Base-by-base conservation (phyloP, 257 asterid species). In the Avicennia marina region DNA sequence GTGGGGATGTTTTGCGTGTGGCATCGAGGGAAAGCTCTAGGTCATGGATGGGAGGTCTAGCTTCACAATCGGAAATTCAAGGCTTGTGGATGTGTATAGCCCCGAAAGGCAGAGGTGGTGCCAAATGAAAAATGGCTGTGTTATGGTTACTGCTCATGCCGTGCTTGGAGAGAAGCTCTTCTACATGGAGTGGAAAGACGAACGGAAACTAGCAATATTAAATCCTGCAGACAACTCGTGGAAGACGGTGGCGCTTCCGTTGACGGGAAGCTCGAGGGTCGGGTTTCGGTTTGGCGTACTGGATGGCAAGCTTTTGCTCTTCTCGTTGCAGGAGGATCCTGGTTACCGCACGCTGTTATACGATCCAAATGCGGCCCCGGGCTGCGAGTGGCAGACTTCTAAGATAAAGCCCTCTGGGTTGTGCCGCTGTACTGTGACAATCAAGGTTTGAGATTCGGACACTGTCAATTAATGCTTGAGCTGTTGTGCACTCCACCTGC, bases 11-110 rank as follows among this genome's bases (percentile, higher is more conserved):
- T 87, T 90, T 18, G 96, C 94, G 0, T 78, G 72, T 25, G 84
- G 79, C 13, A 74, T 81, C 10, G 74, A 59, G 52, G 96, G 95
- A 11, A 84, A 87, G 65, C 89, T 90, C 39, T 82, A 84, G 20
- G 70, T 87, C 1, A 80, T 90, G 96, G 95, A 95, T 0, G 98
- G 98, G 12, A 65, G 98, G 53, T 90, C 98, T 9, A 82, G 74
- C 45, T 90, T 87, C 73, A 80, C 95, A 0, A 90, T 87, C 4
- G 98, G 96, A 6, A 82, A 90, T 43, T 87, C 89, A 4, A 78
- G 81, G 73, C 70, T 69, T 12, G 71, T 87, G 4, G 98, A 90
- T 2, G 73, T 90, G 16, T 90, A 90, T 47, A 63, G 44, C 68
- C 84, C 94, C 0, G 79, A 77, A 16, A 55, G 38, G 16, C 74